Evolutionary conservation across 371 early-diverging fungal species (phyloP).

Genomic region (Chytridium lagenaria): DNA sequence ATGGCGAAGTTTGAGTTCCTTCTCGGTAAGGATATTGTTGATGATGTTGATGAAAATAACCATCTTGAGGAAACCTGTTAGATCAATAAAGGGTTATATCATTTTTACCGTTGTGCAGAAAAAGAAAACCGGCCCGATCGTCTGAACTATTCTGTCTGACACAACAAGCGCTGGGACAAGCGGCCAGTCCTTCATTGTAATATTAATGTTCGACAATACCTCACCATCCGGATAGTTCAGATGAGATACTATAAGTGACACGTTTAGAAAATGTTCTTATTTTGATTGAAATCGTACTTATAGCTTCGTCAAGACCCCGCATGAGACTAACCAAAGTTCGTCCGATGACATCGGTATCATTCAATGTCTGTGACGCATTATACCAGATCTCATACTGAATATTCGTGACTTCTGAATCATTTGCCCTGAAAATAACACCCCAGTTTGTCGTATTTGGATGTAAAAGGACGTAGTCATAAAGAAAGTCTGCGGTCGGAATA

Average conservation of each 20-base stretch:
- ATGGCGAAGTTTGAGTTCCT: conserved; percentile 62
- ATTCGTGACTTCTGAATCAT: conserved; percentile 37
- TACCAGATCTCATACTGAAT: conserved; percentile 69
- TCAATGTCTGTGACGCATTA: conserved; percentile 56
- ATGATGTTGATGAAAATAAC: conserved; percentile 57
- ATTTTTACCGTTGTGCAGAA: conserved; percentile 55
- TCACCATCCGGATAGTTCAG: conserved; percentile 19
- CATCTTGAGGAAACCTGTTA: conserved; percentile 29
- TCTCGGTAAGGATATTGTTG: conserved; percentile 64
- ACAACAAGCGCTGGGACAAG: conserved; percentile 45
- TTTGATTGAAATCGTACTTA: conserved; percentile 22
- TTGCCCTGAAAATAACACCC: conserved; percentile 40
- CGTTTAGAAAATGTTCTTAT: neutral
- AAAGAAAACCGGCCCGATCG: conserved; percentile 62
- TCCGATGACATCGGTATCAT: conserved; percentile 47
- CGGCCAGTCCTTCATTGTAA: conserved; percentile 65
- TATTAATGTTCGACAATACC: conserved; percentile 21
- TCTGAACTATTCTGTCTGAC: conserved; percentile 55
- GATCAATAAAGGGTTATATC: neutral
- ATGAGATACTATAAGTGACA: neutral
- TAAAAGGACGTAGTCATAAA: conserved; percentile 63
- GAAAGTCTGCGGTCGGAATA: conserved; percentile 56
- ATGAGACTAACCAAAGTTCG: conserved; percentile 24
- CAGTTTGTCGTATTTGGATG: conserved; percentile 66
- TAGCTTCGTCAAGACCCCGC: conserved; percentile 42